Evolutionary conservation across 1,284 basidiomycete genomes (phyloP).

Genomic region (Inonotus hispidus): DNA sequence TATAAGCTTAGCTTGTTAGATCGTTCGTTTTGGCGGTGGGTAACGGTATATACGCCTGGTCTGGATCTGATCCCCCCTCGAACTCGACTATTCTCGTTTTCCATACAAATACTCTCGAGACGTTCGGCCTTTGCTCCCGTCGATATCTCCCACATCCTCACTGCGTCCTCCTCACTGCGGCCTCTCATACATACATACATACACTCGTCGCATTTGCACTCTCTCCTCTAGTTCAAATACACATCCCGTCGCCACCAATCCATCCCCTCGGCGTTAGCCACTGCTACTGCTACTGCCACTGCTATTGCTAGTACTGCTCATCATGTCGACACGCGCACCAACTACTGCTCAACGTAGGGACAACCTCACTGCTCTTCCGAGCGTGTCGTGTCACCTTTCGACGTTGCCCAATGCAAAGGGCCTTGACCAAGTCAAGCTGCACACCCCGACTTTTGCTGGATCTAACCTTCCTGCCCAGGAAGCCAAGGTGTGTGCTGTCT

Average conservation of each 20-base stretch:
- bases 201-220: background rate
- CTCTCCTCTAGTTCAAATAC: too few relatives aligned
- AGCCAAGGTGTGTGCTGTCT: slow-evolving; percentile 50
- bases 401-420: slow-evolving; percentile 64
- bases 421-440: slow-evolving; percentile 56
- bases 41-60: too few relatives aligned
- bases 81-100: too few relatives aligned
- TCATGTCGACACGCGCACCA: slow-evolving; percentile 20
- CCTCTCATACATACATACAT: too few relatives aligned
- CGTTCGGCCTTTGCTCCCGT: slow-evolving; percentile 3
- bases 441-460: slow-evolving; percentile 62
- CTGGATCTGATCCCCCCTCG: too few relatives aligned
- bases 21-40: too few relatives aligned
- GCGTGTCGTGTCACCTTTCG: slow-evolving; percentile 59
- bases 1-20: too few relatives aligned
- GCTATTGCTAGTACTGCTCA: background rate
- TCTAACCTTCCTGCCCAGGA: slow-evolving; percentile 60
- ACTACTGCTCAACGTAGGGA: slow-evolving; percentile 32
- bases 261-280: background rate
- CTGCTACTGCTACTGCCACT: background rate
- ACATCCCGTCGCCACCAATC: too few relatives aligned
- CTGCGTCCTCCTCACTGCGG: background rate
- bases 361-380: slow-evolving; percentile 62
- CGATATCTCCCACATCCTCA: too few relatives aligned
- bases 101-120: background rate